Percentiles rank a stretch among this genome's conserved stretches.
Evolutionary conservation across 78 protist species (phyloP).

Genomic region (Trichosphaerium sp.): DNA sequence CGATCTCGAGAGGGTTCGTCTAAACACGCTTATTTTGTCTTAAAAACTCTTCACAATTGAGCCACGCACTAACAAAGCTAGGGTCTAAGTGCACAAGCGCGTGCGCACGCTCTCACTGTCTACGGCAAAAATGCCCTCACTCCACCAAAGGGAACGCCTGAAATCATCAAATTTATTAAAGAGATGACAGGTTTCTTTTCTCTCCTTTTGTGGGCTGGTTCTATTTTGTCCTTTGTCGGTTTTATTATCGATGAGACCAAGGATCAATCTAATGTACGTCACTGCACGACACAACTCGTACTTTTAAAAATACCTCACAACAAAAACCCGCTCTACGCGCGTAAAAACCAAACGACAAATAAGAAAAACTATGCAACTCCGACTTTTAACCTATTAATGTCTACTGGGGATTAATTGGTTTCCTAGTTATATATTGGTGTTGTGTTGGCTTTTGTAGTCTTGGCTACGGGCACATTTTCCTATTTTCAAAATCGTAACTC

Average conservation of each 20-base stretch:
- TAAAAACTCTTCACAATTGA: no score
- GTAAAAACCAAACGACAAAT: no score
- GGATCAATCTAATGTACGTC: conserved; percentile 15
- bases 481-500: conserved; percentile 72
- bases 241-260: conserved; percentile 1
- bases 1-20: no score
- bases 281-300: no score
- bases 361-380: neutral
- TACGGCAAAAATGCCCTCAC: conserved; percentile 55
- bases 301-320: no score
- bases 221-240: conserved; percentile 50
- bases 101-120: neutral
- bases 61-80: no score
- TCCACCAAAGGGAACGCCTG: conserved; percentile 38
- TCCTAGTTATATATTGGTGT: conserved; percentile 42
- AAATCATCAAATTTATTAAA: conserved; percentile 13
- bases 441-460: conserved; percentile 70
- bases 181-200: conserved; percentile 35
- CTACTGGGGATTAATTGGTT: no score
- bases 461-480: conserved; percentile 66
- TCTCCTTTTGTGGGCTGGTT: conserved; percentile 42
- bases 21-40: no score
- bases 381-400: neutral
- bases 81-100: no score
- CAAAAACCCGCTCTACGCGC: no score